These are phyloP conservation scores for Prosopis cineraria DNA, from an alignment of 306 rosid species.

Conservation along the genomic window DNA sequence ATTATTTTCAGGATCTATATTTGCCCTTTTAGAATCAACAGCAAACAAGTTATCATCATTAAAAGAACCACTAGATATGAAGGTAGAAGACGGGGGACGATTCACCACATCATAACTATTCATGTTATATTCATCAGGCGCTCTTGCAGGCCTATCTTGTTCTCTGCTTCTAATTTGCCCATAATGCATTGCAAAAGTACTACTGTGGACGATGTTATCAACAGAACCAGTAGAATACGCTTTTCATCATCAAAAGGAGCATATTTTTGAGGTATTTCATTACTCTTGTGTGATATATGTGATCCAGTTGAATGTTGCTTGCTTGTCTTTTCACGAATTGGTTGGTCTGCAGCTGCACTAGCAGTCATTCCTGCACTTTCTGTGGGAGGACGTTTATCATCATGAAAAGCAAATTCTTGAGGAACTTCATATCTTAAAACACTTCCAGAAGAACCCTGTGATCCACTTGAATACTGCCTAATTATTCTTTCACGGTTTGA, in stretches of 20 bases:
- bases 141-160: constrained; percentile 42
- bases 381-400: constrained; percentile 36
- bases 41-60: constrained; percentile 40
- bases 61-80: constrained; percentile 30
- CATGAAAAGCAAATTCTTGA: constrained; percentile 33
- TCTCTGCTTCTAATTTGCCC: constrained; percentile 35
- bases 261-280: constrained; percentile 45
- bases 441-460: constrained; percentile 41
- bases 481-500: background rate
- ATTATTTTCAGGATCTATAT: constrained; percentile 42
- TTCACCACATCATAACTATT: constrained; percentile 39
- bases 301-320: constrained; percentile 61
- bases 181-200: constrained; percentile 41
- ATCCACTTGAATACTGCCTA: constrained; percentile 34
- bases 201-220: constrained; percentile 31
- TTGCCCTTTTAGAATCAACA: constrained; percentile 40
- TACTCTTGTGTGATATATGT: constrained; percentile 34
- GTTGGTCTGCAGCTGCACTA: background rate
- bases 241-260: constrained; percentile 38
- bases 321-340: background rate
- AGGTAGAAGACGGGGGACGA: constrained; percentile 45
- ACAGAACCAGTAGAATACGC: constrained; percentile 43
- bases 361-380: background rate
- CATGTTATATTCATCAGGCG: constrained; percentile 33
- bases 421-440: constrained; percentile 48